Evolutionary conservation across 2,329 filamentous ascomycete species (phyloP), one percentile per base, ranked within the genome.

Genomic region (Zarea fungicola): DNA sequence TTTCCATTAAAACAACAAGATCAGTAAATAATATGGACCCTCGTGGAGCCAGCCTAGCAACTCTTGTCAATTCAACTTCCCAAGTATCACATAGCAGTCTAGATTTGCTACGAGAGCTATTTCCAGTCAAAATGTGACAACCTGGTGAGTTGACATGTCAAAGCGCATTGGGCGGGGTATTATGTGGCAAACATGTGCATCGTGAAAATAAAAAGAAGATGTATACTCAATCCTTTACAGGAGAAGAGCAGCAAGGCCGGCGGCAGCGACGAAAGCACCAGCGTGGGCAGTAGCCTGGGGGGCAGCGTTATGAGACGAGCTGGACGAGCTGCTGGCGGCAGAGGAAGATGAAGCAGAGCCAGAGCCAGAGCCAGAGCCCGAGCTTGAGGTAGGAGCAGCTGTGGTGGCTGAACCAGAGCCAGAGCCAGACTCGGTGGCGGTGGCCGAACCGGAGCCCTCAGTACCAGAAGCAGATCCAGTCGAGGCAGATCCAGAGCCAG

Each of bases 231-330:
- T 48, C 23, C 54, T 55, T 71, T 74, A 78, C 51, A 78, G 68
- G 51, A 78, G 62, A 52, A 76, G 57, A 53, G 67, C 72, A 34
- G 72, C 74, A 39, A 78, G 51, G 59, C 75, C 75, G 18, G 72
- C 74, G 19, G 71, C 75, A 44, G 73, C 75, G 34, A 72, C 75
- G 29, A 78, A 52, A 42, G 77, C 54, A 49, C 73, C 75, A 23
- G 62, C 60, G 19, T 74, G 72, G 31, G 68, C 73, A 49, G 68
- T 71, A 42, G 74, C 75, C 58, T 56, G 48, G 47, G 47, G 43
- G 34, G 26, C 37, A 40, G 9, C 35, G 34, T 46, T 46, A 3
- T 16, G 29, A n/a, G 49, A 42, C 6, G 5, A 14, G 29, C 5
- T 6, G 29, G 29, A 7, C 5, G 29, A 32, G 32, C 42, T 34